Base-by-base conservation (phyloP, 306 rosid genomes). In the Quercus gilva region DNA sequence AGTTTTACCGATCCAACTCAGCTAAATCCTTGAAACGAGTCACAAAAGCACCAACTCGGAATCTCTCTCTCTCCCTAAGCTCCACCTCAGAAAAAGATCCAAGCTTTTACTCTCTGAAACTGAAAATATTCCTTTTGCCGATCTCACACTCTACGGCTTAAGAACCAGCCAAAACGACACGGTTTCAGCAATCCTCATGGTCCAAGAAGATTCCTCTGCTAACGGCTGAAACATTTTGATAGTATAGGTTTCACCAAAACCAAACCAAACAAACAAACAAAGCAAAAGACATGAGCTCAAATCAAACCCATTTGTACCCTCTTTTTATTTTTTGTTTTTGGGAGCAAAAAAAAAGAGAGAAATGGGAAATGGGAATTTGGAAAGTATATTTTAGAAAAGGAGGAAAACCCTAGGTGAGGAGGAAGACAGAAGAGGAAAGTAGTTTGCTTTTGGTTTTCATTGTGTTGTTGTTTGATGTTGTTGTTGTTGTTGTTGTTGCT, bases 101-200 rank as follows among this genome's bases (percentile, higher is more conserved):
- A 76, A 65, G 26, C 61, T 13, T 52, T 20, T 55, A 37, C 12
- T 31, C 12, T 31, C 31, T 28, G 80, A 51, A 64, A 29, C 74
- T 49, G 21, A 60, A 49, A 49, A 49, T 49, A 63, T 67, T 67
- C 31, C 43, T 28, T 41, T 10, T 12, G 18, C 72, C 82, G 82
- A 85, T 86, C 86, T 79, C 82, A 18, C 37, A 57, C 37, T 20
- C 76, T 23, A 77, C 73, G 51, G 64, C 75, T 72, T 79, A 29
- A 81, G 84, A 74, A 69, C 35, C 64, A 82, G 82, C 70, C 75
- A 52, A 74, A 80, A 82, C 83, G 82, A 64, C 74, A 33, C 75
- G 75, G 82, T 61, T 29, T 60, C 84, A 73, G 69, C 76, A 86
- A 89, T 88, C 92, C 69, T 77, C 91, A 84, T 81, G 78, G 56